phyloP scores from a whole-genome alignment of 352 stramenopile genomes.

The Thalassiosira livingstoniorum region DNA sequence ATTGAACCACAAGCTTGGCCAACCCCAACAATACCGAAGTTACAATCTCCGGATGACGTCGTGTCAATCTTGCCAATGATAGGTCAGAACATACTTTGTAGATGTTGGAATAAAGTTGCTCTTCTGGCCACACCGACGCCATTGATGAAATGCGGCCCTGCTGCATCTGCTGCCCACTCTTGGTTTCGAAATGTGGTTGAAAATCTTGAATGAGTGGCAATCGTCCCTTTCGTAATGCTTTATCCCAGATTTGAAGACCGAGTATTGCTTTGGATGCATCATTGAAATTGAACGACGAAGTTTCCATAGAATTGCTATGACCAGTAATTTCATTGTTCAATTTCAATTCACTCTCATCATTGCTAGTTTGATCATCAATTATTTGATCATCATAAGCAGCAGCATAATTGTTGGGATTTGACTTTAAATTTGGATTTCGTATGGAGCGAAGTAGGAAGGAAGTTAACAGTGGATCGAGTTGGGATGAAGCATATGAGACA shows the following conservation, averaged over 20 bases:
- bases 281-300: conserved; percentile 29
- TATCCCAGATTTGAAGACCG: conserved; percentile 42
- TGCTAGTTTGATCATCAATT: neutral
- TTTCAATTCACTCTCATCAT: neutral
- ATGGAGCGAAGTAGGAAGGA: conserved; percentile 53
- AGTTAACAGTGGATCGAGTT: conserved; percentile 50
- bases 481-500: conserved; percentile 17
- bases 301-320: neutral
- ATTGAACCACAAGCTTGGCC: conserved; percentile 61
- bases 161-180: no score
- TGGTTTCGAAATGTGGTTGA: no score
- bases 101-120: conserved; percentile 68
- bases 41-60: conserved; percentile 69
- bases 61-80: conserved; percentile 66
- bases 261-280: conserved; percentile 43
- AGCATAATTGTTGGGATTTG: conserved; percentile 14
- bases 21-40: conserved; percentile 63
- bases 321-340: neutral
- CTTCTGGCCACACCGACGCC: conserved; percentile 62
- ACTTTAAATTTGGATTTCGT: neutral
- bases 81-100: conserved; percentile 38
- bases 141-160: no score
- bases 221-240: conserved; percentile 34
- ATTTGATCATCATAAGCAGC: no score
- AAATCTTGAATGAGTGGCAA: conserved; percentile 41